phyloP scores from a whole-genome alignment of 257 asterid species.

The Hygrophila difformis region DNA sequence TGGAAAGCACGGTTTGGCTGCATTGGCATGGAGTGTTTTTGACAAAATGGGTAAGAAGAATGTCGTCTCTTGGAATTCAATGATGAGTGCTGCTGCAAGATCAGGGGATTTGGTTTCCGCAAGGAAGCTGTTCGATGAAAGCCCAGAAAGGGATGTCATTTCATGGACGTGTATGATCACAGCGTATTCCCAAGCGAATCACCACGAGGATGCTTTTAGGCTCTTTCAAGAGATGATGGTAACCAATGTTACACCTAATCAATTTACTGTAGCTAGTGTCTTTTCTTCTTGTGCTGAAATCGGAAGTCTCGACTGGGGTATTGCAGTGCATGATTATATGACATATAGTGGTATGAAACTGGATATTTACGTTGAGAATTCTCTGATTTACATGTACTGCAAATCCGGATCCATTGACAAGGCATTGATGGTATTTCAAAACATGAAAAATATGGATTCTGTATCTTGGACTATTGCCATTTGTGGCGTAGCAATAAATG shows the following conservation, averaged over 20 bases:
- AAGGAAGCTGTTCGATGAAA: slow-evolving; percentile 27
- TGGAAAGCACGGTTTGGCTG: slow-evolving; percentile 22
- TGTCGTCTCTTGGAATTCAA: slow-evolving; percentile 36
- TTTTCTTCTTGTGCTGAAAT: slow-evolving; percentile 40
- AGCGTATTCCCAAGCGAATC: slow-evolving; percentile 26
- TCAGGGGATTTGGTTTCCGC: slow-evolving; percentile 33
- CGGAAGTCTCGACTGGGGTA: slow-evolving; percentile 38
- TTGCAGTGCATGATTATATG: slow-evolving; percentile 24
- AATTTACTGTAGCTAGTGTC: slow-evolving; percentile 22
- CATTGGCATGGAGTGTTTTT: slow-evolving; percentile 22
- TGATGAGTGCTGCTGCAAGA: slow-evolving; percentile 27
- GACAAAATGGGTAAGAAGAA: slow-evolving; percentile 26
- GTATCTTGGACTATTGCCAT: slow-evolving; percentile 38
- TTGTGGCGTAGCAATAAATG: slow-evolving; percentile 38
- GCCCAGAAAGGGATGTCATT: slow-evolving; percentile 38
- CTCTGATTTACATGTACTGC: slow-evolving; percentile 46
- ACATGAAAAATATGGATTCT: slow-evolving; percentile 26
- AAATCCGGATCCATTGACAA: slow-evolving; percentile 38
- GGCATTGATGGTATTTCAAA: slow-evolving; percentile 22
- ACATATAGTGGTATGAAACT: slow-evolving; percentile 11
- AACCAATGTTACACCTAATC: slow-evolving; percentile 28
- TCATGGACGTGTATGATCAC: slow-evolving; percentile 49
- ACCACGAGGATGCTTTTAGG: slow-evolving; percentile 22
- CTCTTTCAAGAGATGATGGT: slow-evolving; percentile 39
- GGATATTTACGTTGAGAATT: slow-evolving; percentile 34